Conservation (phyloP, 1,284 basidiomycete genomes). For the Cronartium quercuum region DNA sequence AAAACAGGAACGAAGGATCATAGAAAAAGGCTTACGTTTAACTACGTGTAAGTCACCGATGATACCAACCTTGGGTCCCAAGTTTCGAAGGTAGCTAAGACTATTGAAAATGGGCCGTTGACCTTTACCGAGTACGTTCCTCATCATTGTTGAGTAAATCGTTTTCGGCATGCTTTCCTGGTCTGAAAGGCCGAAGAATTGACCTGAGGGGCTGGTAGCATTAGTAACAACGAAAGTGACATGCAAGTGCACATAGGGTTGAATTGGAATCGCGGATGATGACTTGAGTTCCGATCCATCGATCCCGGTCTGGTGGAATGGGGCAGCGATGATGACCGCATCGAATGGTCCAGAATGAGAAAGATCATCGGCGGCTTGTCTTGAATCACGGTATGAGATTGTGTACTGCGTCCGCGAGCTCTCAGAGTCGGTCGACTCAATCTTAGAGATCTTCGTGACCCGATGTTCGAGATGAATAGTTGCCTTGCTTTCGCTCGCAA, state of each 20-base stretch:
- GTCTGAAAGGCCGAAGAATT: constrained; percentile 63
- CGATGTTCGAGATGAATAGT: constrained; percentile 63
- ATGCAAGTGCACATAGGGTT: constrained; percentile 75
- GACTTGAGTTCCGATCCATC: constrained; percentile 53
- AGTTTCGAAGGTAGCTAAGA: constrained; percentile 70
- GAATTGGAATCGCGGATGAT: constrained; percentile 57
- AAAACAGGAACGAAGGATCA: constrained; percentile 6
- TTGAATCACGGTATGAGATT: constrained; percentile 43
- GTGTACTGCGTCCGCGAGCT: neutral
- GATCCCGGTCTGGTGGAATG: constrained; percentile 62
- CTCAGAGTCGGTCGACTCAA: constrained; percentile 23
- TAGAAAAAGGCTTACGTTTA: constrained; percentile 40
- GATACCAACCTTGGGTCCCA: constrained; percentile 50
- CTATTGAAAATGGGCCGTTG: constrained; percentile 76
- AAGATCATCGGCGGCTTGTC: constrained; percentile 33
- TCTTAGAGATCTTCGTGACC: constrained; percentile 51
- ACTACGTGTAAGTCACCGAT: constrained; percentile 40
- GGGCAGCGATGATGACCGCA: constrained; percentile 69
- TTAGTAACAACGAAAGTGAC: constrained; percentile 82
- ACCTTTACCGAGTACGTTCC: constrained; percentile 52
- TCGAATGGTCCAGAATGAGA: constrained; percentile 53
- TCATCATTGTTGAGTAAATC: constrained; percentile 68
- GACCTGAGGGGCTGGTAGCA: constrained; percentile 58
- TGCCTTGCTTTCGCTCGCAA: constrained; percentile 65
- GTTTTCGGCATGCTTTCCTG: constrained; percentile 58